A percentile compares a stretch with the other conserved stretches of the same genome.
Evolutionary conservation across 208 protist genomes (phyloP).

Genomic region (Wallacemonas sp.): DNA sequence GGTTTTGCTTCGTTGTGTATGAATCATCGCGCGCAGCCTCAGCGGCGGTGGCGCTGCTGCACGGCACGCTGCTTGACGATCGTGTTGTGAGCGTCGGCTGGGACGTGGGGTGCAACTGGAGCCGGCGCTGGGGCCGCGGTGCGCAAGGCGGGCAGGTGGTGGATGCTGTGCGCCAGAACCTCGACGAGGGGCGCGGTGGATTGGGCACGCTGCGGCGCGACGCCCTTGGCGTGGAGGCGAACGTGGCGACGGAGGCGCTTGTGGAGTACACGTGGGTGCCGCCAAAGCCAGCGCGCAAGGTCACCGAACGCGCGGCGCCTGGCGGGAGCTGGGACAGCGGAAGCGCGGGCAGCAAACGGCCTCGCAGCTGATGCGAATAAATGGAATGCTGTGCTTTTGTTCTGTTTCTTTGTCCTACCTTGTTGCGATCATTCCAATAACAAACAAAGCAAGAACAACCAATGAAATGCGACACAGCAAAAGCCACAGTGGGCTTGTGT

Average conservation of each 20-base stretch:
- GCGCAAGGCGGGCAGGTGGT: constrained; percentile 92
- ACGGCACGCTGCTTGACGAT: constrained; percentile 80
- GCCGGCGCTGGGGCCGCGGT: constrained; percentile 83
- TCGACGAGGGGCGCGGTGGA: constrained; percentile 92
- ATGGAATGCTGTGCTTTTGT: no score
- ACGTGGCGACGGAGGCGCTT: constrained; percentile 48
- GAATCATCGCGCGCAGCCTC: constrained; percentile 91
- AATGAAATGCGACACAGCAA: background rate
- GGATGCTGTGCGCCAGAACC: constrained; percentile 90
- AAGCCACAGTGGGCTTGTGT: background rate
- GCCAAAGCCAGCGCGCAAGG: constrained; percentile 24
- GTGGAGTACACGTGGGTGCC: constrained; percentile 74
- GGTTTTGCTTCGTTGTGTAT: constrained; percentile 99
- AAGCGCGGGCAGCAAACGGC: constrained; percentile 6
- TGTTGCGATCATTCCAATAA: no score
- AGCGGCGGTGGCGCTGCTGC: constrained; percentile 86
- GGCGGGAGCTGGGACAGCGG: no score
- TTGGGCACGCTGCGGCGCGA: constrained; percentile 78
- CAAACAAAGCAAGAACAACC: background rate
- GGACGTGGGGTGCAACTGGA: constrained; percentile 83
- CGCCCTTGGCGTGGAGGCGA: constrained; percentile 56
- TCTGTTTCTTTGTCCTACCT: background rate
- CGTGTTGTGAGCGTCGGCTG: constrained; percentile 80
- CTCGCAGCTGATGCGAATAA: background rate
- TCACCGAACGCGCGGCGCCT: constrained; percentile 13